Evolutionary conservation across 208 protist species (phyloP).

Genomic region (Trypanosoma boissoni): DNA sequence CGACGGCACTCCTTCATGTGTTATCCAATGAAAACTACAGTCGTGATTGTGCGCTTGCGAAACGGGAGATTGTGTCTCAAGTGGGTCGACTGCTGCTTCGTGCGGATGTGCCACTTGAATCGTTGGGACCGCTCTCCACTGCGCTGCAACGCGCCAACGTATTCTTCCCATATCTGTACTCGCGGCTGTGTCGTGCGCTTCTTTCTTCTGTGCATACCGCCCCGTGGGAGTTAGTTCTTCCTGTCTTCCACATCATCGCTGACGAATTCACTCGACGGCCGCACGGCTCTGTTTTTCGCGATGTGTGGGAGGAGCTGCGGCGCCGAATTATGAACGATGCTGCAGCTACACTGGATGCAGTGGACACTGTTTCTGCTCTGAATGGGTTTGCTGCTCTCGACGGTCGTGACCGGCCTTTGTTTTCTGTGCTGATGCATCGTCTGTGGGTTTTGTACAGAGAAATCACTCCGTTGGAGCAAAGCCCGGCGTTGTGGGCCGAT

Average conservation of each 20-base stretch:
- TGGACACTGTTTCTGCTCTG: constrained; percentile 44
- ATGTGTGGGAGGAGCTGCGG: constrained; percentile 79
- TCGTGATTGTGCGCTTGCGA: constrained; percentile 27
- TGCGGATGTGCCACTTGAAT: constrained; percentile 31
- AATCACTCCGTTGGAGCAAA: constrained; percentile 2
- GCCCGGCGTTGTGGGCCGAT: constrained; percentile 20
- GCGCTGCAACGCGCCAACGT: constrained; percentile 50
- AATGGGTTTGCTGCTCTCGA: constrained; percentile 80
- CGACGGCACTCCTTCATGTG: constrained; percentile 44
- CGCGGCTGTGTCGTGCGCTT: constrained; percentile 53
- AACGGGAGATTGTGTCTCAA: constrained; percentile 20
- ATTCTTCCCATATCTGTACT: constrained; percentile 66
- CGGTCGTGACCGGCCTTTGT: constrained; percentile 50
- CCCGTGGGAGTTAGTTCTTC: constrained; percentile 42
- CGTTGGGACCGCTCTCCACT: constrained; percentile 25
- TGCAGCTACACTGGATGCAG: constrained; percentile 19
- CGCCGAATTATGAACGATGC: constrained; percentile 43
- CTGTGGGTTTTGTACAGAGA: constrained; percentile 40
- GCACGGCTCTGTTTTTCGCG: constrained; percentile 51
- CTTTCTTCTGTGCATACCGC: constrained; percentile 55
- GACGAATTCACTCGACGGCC: constrained; percentile 62
- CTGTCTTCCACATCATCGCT: constrained; percentile 52
- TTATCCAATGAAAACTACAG: constrained; percentile 33
- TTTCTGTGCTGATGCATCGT: constrained; percentile 48
- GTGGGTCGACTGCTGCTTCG: constrained; percentile 14